Percentiles rank a stretch among this genome's conserved stretches.
These are phyloP conservation scores for Penicillium capsulatum DNA, from an alignment of 2,329 filamentous ascomycete species.

Conservation along the genomic window DNA sequence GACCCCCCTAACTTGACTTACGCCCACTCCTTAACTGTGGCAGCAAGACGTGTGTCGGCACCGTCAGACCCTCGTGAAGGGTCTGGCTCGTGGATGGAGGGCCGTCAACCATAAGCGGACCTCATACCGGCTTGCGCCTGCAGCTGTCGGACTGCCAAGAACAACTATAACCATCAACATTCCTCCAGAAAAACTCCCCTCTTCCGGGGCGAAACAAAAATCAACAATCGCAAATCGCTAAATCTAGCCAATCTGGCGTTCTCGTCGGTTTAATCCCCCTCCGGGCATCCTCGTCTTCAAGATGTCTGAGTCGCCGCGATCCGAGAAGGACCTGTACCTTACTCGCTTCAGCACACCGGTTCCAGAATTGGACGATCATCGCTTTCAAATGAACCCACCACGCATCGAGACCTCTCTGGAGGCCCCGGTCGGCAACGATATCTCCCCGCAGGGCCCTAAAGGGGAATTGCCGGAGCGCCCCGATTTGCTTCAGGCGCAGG, in stretches of 20 bases:
- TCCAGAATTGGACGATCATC: constrained; percentile 78
- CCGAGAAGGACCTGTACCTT: constrained; percentile 56
- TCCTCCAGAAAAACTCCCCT: constrained; percentile 1
- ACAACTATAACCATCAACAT: constrained; percentile 5
- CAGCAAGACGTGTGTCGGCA: constrained; percentile 34
- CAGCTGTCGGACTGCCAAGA: constrained; percentile 22
- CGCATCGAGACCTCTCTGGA: constrained; percentile 36
- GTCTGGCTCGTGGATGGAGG: constrained; percentile 42
- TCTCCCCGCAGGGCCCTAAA: constrained; percentile 46
- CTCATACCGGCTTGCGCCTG: constrained; percentile 26
- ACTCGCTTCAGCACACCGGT: constrained; percentile 61
- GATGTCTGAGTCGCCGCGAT: constrained; percentile 57
- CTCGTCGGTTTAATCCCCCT: constrained; percentile 6
- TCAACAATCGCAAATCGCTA: background rate
- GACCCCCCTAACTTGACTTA: constrained; percentile 83
- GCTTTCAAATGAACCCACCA: constrained; percentile 47
- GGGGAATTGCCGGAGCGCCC: constrained; percentile 49
- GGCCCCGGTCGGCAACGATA: constrained; percentile 33
- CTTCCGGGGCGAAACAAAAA: constrained; percentile 1
- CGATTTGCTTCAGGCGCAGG: constrained; percentile 46
- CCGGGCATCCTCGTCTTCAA: constrained; percentile 9
- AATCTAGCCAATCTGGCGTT: constrained; percentile 17
- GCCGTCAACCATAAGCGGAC: constrained; percentile 27
- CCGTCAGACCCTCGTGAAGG: constrained; percentile 42
- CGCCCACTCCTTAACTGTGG: constrained; percentile 30